phyloP scores from a whole-genome alignment of 495 filamentous ascomycete genomes.

The Hypoxylon rickii region DNA sequence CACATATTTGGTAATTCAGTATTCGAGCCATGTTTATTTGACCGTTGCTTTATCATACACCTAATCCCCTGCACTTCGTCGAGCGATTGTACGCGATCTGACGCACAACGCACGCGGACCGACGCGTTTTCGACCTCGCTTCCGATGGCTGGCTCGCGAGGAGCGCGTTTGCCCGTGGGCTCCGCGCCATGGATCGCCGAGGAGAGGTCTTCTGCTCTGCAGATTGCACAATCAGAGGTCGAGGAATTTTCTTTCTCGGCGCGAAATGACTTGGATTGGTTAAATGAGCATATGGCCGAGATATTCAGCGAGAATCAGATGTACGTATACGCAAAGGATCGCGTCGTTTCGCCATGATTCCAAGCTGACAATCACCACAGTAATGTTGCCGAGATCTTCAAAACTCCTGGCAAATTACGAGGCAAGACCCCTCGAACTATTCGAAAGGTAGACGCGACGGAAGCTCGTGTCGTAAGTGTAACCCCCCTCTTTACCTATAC shows the following conservation, averaged over 20 bases:
- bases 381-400: conserved; percentile 90
- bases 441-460: conserved; percentile 67
- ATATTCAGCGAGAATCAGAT: conserved; percentile 85
- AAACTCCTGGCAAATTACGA: conserved; percentile 91
- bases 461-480: conserved; percentile 68
- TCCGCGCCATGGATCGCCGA: conserved; percentile 59
- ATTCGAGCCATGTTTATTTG: conserved; percentile 31
- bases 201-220: conserved; percentile 52
- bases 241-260: conserved; percentile 90
- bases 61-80: not conserved
- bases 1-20: not conserved
- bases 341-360: too few relatives aligned
- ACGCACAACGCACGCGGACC: conserved; percentile 30
- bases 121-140: conserved; percentile 14
- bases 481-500: not conserved
- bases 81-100: conserved; percentile 25
- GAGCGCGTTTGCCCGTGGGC: conserved; percentile 59
- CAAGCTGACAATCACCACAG: conserved; percentile 54
- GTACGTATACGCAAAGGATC: conserved; percentile 58
- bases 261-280: conserved; percentile 89
- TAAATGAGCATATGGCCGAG: conserved; percentile 96
- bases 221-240: conserved; percentile 65
- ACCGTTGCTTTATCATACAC: conserved; percentile 10
- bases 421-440: conserved; percentile 90
- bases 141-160: conserved; percentile 56